Base-by-base conservation (phyloP, 1,284 basidiomycete species). In the Rhizopogon hawkerae region DNA sequence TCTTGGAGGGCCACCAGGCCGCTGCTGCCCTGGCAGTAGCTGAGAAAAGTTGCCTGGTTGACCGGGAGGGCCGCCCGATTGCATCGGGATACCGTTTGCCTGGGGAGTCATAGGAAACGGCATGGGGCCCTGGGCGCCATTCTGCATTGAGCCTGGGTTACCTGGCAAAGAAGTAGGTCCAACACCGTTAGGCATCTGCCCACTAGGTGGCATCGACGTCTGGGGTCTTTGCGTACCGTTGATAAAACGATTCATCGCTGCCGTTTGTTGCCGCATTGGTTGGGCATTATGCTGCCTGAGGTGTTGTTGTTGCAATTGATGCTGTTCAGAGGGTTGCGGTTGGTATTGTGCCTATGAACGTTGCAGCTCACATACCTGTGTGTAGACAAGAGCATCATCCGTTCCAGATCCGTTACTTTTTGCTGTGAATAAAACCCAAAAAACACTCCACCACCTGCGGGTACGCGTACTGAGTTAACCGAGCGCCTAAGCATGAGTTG, bases 361-460 rank as follows among this genome's bases (percentile, higher is more conserved):
- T 24, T 43, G 10, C 47, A 42, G 44, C 35, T 35, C 34, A 69
- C 77, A 47, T 58, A 86, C 85, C 69, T 85, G 79, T 0, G 76
- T 79, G 61, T 87, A 88, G 21, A 79, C 51, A 59, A 85, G 56
- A n/a, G 81, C 85, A 56, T 88, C 84, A 0, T 86, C 84, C 6
- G 77, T 62, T 7, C 77, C 81, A 10, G 60, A 60, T 24, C 76
- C 76, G 45, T 73, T 83, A 51, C 79, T 83, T 67, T 88, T 89
- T 41, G 85, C 84, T 9, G 79, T 77, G 61, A 89, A 89, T 7
- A 89, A 69, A 0, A 87, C 81, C 86, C 87, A 89, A 58, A 89
- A 89, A 18, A 90, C 87, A 57, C 79, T 84, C 87, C 86, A 89
- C 87, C 86, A 89, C 63, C 86, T 89, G 58, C 43, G 39, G 44